phyloP scores from a whole-genome alignment of 306 rosid species.

The Leucaena leucocephala region DNA sequence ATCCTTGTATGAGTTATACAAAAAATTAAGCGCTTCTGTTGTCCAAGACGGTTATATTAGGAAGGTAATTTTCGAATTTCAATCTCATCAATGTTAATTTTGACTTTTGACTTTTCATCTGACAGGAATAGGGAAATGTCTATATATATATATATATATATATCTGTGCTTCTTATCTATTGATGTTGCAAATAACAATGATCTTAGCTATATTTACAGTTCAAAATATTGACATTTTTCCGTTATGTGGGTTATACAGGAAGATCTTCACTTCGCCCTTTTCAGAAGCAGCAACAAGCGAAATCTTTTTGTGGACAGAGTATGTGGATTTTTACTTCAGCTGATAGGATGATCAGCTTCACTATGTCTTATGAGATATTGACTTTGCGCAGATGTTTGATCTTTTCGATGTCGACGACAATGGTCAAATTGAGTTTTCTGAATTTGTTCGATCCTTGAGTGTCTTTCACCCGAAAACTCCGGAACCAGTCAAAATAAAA shows the following conservation, averaged over 20 bases:
- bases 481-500: conserved; percentile 29
- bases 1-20: conserved; percentile 35
- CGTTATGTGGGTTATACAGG: conserved; percentile 21
- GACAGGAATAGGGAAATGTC: background rate
- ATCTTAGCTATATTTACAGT: background rate
- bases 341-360: background rate
- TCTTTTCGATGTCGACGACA: conserved; percentile 37
- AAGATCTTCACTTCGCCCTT: conserved; percentile 42
- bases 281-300: conserved; percentile 27
- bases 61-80: conserved; percentile 32
- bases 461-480: conserved; percentile 42
- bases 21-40: conserved; percentile 27
- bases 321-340: background rate
- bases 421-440: conserved; percentile 36
- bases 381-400: conserved; percentile 36
- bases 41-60: conserved; percentile 44
- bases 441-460: conserved; percentile 39
- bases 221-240: background rate
- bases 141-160: background rate
- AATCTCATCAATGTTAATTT: background rate
- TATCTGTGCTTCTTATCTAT: background rate
- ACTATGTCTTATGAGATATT: background rate
- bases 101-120: background rate
- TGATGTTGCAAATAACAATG: background rate
- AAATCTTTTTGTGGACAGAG: conserved; percentile 40